These are phyloP conservation scores for Talaromyces funiculosus DNA, from an alignment of 2,329 filamentous ascomycete genomes.

Conservation along the genomic window DNA sequence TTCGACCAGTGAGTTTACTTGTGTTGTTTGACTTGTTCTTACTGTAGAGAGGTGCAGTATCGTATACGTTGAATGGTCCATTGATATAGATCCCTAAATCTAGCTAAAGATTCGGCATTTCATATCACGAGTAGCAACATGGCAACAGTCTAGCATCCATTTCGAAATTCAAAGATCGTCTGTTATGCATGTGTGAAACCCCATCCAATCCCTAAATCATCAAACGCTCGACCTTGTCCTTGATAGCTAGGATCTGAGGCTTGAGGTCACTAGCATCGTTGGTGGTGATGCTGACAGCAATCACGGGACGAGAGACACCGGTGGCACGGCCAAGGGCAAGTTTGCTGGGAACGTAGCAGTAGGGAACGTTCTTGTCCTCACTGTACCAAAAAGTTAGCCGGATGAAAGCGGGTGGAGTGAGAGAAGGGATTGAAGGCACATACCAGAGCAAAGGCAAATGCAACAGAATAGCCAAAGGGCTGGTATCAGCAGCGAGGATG, in stretches of 20 bases:
- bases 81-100: background rate
- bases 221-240: conserved; percentile 92
- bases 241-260: conserved; percentile 78
- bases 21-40: background rate
- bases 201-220: conserved; percentile 63
- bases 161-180: background rate
- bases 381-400: conserved; percentile 23
- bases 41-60: background rate
- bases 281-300: conserved; percentile 80
- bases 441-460: conserved; percentile 70
- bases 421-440: background rate
- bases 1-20: background rate
- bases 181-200: too few relatives aligned
- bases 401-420: too few relatives aligned
- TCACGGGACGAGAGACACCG: conserved; percentile 82
- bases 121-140: background rate
- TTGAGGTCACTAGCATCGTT: conserved; percentile 86
- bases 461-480: conserved; percentile 78
- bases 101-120: conserved; percentile 5
- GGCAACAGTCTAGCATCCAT: too few relatives aligned
- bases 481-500: conserved; percentile 77
- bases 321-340: conserved; percentile 82
- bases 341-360: conserved; percentile 69
- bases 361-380: conserved; percentile 68
- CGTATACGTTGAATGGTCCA: background rate